Evolutionary conservation across 2,329 filamentous ascomycete genomes (phyloP), one percentile per base, ranked within the genome.

Genomic region (Lasiodiplodia hormozganensis): DNA sequence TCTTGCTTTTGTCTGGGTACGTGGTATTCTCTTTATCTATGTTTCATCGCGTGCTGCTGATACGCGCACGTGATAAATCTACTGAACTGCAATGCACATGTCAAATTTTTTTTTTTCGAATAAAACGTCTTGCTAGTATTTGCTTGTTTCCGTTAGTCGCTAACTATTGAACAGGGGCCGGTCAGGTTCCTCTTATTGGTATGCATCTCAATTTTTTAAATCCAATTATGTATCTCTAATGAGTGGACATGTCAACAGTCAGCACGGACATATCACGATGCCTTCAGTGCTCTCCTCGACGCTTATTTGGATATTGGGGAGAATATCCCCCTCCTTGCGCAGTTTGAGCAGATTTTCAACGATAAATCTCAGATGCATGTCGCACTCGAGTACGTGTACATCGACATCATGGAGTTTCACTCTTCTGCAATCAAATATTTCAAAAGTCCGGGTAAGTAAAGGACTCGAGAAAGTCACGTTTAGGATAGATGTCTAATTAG

Each of bases 331-430:
- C 70, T 79, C 4, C 69, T 83, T 0, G 14, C 67, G 7, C 70
- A 77, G 25, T 81, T 81, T 36, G 69, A 77, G 43, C 28, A 62
- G 7, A 62, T 79, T 0, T 79, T 82, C 65, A 65, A 68, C 11
- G 54, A 74, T 2, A 75, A 76, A 11, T 53, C 68, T 0, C 62
- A 78, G 16, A 77, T 83, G 74, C 68, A 70, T 4, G 58, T 70
- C 1, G 73, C 78, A 7, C 72, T 83, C 3, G 73, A 70, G 23
- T 21, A 76, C 18, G 78, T 82, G 6, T 82, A 79, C 56, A 70
- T 72, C 6, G 80, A 82, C 62, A 78, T 74, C 81, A 72, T 83
- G 0, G 76, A 78, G 2, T 83, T 83, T 66, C 80, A 82, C 67
- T 69, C 71, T 28, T 68, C 73, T 38, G 76, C 79, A 0, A 68